A percentile compares a stretch with the other conserved stretches of the same genome.
Conservation (phyloP, 345 rosid genomes). For the Erodium maritimum region DNA sequence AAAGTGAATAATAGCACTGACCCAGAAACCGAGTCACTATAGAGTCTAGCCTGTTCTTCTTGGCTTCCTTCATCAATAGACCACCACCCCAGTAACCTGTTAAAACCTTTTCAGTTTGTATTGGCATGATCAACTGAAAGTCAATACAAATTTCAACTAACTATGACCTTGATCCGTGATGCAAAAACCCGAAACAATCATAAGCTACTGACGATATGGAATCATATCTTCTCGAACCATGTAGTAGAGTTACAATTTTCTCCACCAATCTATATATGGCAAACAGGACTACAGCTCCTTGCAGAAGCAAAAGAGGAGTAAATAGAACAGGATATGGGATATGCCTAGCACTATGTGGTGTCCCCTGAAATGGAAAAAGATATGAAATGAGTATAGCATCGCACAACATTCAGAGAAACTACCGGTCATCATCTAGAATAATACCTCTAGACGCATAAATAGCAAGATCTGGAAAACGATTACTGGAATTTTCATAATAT, state of each 20-base stretch:
- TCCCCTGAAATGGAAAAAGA: slow-evolving; percentile 41
- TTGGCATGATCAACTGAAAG: slow-evolving; percentile 2
- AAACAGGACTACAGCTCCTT: slow-evolving; percentile 73
- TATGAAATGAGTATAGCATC: slow-evolving; percentile 3
- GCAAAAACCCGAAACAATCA: slow-evolving; percentile 62
- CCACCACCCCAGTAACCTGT: slow-evolving; percentile 94
- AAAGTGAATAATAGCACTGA: slow-evolving; percentile 11
- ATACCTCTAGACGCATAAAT: slow-evolving; percentile 90
- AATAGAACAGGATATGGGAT: slow-evolving; percentile 44
- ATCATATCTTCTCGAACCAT: slow-evolving; percentile 31
- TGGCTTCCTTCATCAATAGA: slow-evolving; percentile 90
- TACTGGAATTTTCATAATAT: slow-evolving; percentile 75
- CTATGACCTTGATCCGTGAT: slow-evolving; percentile 64
- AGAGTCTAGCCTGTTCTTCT: slow-evolving; percentile 77
- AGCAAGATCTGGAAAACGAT: slow-evolving; percentile 61
- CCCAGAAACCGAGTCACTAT: slow-evolving; percentile 50
- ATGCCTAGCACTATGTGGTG: slow-evolving; percentile 54
- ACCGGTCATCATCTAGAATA: too few relatives aligned
- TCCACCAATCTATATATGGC: slow-evolving; percentile 53
- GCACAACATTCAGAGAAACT: slow-evolving; percentile 1
- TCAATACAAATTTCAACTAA: slow-evolving; percentile 6
- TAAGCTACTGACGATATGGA: slow-evolving; percentile 35
- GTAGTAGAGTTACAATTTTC: slow-evolving; percentile 35
- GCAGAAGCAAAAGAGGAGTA: slow-evolving; percentile 58
- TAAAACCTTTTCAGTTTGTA: neutral